A percentile compares a stretch with the other conserved stretches of the same genome.
These are phyloP conservation scores for Globisporangium irregulare DNA, from an alignment of 352 stramenopile species.

Conservation along the genomic window DNA sequence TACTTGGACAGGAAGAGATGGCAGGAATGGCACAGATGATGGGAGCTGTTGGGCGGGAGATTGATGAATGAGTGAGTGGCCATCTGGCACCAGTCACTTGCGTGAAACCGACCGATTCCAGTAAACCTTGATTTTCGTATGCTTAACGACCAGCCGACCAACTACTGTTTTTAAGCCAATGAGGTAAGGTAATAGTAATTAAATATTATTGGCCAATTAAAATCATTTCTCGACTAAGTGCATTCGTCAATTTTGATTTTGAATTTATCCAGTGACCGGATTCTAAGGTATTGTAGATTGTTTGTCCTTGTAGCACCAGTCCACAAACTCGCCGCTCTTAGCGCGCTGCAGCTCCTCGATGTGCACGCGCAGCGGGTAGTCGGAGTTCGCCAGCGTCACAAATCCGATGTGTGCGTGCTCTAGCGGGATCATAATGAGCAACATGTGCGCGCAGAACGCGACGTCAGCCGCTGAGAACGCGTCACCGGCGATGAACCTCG, in stretches of 20 bases:
- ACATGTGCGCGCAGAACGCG: slow-evolving; percentile 42
- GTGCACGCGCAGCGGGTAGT: slow-evolving; percentile 19
- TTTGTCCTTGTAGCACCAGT: slow-evolving; percentile 3
- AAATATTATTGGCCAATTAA: background rate
- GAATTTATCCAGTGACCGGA: background rate
- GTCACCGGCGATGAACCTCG: slow-evolving; percentile 30
- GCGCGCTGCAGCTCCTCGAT: slow-evolving; percentile 27
- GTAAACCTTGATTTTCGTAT: background rate
- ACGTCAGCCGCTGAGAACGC: slow-evolving; percentile 47
- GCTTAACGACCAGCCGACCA: background rate
- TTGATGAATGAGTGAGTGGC: background rate
- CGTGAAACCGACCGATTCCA: background rate
- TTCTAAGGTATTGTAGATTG: background rate
- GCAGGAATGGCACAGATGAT: background rate
- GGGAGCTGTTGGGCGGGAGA: background rate
- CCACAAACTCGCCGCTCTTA: slow-evolving; percentile 36
- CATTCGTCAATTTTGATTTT: background rate
- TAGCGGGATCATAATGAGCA: slow-evolving; percentile 28
- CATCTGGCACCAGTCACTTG: slow-evolving; percentile 10
- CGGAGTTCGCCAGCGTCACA: slow-evolving; percentile 22
- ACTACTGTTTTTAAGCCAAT: slow-evolving; percentile 5
- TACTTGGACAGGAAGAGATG: background rate
- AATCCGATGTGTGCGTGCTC: slow-evolving; percentile 33
- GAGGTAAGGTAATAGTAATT: background rate
- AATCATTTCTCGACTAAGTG: background rate